Conservation (phyloP, 148 eudicot species). For the Rhododendron griersonianum region DNA sequence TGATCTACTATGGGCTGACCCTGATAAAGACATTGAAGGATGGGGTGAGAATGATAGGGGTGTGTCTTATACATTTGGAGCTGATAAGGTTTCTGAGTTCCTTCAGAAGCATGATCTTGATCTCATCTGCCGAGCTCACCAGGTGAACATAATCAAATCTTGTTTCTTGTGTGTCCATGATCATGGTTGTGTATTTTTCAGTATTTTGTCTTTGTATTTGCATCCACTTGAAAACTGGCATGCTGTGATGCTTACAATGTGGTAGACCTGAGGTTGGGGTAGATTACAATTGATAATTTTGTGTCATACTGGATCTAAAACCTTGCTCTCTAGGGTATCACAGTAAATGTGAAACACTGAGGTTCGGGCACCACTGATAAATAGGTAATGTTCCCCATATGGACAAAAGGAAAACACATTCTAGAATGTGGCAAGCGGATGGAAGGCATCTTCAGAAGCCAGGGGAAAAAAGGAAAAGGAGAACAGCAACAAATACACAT, state of each 20-base stretch:
- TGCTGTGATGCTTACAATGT: background rate
- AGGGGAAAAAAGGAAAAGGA: background rate
- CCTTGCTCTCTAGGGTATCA: background rate
- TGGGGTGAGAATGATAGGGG: constrained; percentile 89
- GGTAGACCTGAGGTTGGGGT: background rate
- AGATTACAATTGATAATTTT: background rate
- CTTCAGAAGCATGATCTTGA: constrained; percentile 73
- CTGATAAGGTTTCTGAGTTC: constrained; percentile 60
- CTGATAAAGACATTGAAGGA: constrained; percentile 70
- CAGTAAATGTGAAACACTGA: background rate
- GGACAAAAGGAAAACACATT: background rate
- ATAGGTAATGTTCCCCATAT: background rate
- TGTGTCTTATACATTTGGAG: constrained; percentile 70
- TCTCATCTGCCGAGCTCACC: constrained; percentile 73
- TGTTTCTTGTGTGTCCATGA: background rate
- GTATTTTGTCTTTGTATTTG: background rate
- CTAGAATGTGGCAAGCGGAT: background rate
- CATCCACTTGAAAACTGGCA: background rate
- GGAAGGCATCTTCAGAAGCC: background rate
- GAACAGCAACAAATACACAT: background rate
- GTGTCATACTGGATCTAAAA: background rate
- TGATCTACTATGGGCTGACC: constrained; percentile 77
- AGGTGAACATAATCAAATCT: constrained; percentile 31
- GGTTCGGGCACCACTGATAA: background rate
- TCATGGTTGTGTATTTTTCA: background rate